Evolutionary conservation across 106 monocot species (phyloP), one percentile per base, ranked within the genome.

Genomic region (Narthecium ossifragum): DNA sequence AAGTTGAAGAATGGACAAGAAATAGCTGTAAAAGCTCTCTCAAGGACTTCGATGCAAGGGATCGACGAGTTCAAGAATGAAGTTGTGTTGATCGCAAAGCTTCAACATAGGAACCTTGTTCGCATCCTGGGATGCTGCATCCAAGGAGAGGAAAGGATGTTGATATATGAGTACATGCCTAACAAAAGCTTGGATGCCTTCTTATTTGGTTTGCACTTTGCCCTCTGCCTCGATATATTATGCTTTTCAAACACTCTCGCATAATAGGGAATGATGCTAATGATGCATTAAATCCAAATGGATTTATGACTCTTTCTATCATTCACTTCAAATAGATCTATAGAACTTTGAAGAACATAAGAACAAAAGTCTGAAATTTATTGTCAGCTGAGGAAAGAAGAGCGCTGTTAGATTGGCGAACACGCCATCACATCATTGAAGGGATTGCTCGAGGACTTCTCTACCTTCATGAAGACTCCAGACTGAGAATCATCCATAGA

Each of bases 41-140:
- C 56, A 34, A 24, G 8, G 24, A 23, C 28, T 47, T 74, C 74
- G 23, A 38, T 30, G 7, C 74, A 74, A 55, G 74, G 67, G 2
- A 11, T 61, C 15, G 46, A 26, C 0, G 72, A 73, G 32, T 59
- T 73, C 50, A 59, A 34, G 30, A 73, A 65, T 51, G 72, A 73
- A 18, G 58, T 73, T 7, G 25, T 46, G 3, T 31, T 75, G 17
- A 51, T 76, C 41, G 51, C 57, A 12, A 77, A 55, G 33, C 31
- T 77, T 23, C 76, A 77, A 11, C 76, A 77, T 26, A 64, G 65
- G 31, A 77, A 78, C 14, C 61, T 78, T 23, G 72, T 72, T 10
- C 53, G 62, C 31, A 57, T 78, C 24, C 12, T 78, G 2, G 72
- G 78, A 10, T 78, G 50, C 31, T 77, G 71, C 56, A 65, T 66